These are phyloP conservation scores for Globisporangium nodosum DNA, from an alignment of 352 stramenopile species.

Conservation along the genomic window DNA sequence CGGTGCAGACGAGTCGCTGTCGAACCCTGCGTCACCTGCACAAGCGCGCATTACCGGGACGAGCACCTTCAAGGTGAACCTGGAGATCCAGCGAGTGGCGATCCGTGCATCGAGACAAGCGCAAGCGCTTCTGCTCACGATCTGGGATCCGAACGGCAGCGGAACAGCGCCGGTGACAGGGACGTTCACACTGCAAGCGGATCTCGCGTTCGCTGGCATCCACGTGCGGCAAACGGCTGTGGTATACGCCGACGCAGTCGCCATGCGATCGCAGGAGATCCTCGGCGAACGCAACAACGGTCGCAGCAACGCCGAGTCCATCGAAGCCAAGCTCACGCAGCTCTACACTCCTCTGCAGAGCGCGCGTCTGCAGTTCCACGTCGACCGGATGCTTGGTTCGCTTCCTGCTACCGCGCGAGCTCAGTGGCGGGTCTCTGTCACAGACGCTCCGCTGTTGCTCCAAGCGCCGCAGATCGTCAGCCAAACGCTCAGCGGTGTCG, in stretches of 20 bases:
- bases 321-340: conserved; percentile 19
- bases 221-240: neutral
- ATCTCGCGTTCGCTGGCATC: conserved; percentile 4
- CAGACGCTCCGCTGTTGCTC: conserved; percentile 4
- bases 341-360: conserved; percentile 12
- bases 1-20: neutral
- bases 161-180: conserved; percentile 8
- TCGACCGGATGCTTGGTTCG: conserved; percentile 5
- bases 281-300: conserved; percentile 20
- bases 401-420: neutral
- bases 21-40: neutral
- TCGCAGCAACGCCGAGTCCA: conserved; percentile 19
- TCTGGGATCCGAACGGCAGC: conserved; percentile 7
- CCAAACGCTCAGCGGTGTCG: conserved; percentile 5
- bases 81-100: conserved; percentile 16
- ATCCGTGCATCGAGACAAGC: conserved; percentile 3
- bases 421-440: conserved; percentile 12
- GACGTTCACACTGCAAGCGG: conserved; percentile 18
- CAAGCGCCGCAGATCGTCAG: conserved; percentile 1
- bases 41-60: conserved; percentile 5
- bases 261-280: conserved; percentile 24
- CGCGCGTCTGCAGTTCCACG: conserved; percentile 13
- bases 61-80: conserved; percentile 6
- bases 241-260: conserved; percentile 24
- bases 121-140: conserved; percentile 10